Conservation (phyloP, 1,139 yeast genomes). For the Candida tropicalis region DNA sequence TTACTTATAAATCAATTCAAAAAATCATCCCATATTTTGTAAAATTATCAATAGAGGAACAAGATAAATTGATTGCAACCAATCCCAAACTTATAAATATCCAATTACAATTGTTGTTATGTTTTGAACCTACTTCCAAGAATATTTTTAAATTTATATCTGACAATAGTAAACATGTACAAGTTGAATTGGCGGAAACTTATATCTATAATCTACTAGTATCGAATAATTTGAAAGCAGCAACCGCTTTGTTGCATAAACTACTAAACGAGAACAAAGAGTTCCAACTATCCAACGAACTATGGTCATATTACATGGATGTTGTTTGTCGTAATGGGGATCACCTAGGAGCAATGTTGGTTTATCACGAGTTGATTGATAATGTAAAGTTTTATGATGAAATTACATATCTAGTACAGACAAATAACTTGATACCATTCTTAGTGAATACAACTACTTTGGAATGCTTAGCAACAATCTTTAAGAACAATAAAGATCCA, state of each 20-base stretch:
- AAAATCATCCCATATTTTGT: slow-evolving; percentile 6
- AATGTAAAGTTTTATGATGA: slow-evolving; percentile 23
- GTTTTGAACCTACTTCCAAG: not conserved
- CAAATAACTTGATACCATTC: slow-evolving; percentile 32
- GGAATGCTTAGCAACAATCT: slow-evolving; percentile 31
- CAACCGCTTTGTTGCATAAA: slow-evolving; percentile 29
- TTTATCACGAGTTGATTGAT: slow-evolving; percentile 41
- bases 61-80: slow-evolving; percentile 4
- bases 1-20: slow-evolving; percentile 2
- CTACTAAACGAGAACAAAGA: slow-evolving; percentile 17
- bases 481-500: slow-evolving; percentile 29
- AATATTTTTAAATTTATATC: slow-evolving; percentile 8
- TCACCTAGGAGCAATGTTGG: slow-evolving; percentile 35
- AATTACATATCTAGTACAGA: slow-evolving; percentile 20
- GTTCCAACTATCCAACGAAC: slow-evolving; percentile 33
- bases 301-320: slow-evolving; percentile 36
- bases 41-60: slow-evolving; percentile 6
- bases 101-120: slow-evolving; percentile 9
- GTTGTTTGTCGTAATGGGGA: slow-evolving; percentile 29
- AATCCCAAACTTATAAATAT: slow-evolving; percentile 10
- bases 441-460: slow-evolving; percentile 30
- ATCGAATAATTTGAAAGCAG: slow-evolving; percentile 21
- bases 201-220: slow-evolving; percentile 23
- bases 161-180: slow-evolving; percentile 6
- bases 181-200: slow-evolving; percentile 22